Evolutionary conservation across 2,329 filamentous ascomycete species (phyloP).

Genomic region (Colletotrichum zoysiae): DNA sequence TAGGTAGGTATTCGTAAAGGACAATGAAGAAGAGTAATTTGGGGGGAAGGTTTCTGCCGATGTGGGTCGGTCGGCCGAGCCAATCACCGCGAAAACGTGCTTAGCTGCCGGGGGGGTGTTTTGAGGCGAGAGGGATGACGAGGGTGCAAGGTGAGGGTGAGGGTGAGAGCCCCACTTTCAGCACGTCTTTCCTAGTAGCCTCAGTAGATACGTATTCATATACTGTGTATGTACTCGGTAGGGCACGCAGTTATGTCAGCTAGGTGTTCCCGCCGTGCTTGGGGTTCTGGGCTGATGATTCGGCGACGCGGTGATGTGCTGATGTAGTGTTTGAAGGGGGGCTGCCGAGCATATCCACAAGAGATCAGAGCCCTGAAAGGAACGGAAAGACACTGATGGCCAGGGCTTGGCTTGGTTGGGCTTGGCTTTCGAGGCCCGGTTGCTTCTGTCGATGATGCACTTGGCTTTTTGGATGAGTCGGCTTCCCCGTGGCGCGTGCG

Average conservation of each 20-base stretch:
- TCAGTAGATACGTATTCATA: no score
- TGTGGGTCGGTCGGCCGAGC: conserved; percentile 28
- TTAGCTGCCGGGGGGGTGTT: conserved; percentile 22
- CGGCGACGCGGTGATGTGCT: not conserved
- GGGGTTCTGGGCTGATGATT: conserved; percentile 11
- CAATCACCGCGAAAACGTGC: conserved; percentile 32
- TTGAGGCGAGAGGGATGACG: conserved; percentile 28
- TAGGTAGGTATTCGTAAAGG: conserved; percentile 38
- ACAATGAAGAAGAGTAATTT: conserved; percentile 30
- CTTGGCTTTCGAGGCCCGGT: conserved; percentile 25
- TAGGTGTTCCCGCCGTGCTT: conserved; percentile 13
- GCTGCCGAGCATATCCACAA: conserved; percentile 10
- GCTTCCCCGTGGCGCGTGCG: conserved; percentile 40
- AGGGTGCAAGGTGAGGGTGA: conserved; percentile 13
- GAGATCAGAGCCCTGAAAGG: conserved; percentile 9
- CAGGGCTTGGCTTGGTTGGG: conserved; percentile 28
- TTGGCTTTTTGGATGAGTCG: conserved; percentile 39
- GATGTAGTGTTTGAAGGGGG: conserved; percentile 3
- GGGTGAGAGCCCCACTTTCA: conserved; percentile 17
- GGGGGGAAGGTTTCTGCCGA: conserved; percentile 40
- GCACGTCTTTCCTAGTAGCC: conserved; percentile 27
- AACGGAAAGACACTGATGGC: conserved; percentile 12
- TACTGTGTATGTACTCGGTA: not conserved
- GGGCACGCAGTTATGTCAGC: no score
- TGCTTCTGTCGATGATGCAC: conserved; percentile 28